Evolutionary conservation across 208 protist genomes (phyloP).

Genomic region (Phytomonas serpens): DNA sequence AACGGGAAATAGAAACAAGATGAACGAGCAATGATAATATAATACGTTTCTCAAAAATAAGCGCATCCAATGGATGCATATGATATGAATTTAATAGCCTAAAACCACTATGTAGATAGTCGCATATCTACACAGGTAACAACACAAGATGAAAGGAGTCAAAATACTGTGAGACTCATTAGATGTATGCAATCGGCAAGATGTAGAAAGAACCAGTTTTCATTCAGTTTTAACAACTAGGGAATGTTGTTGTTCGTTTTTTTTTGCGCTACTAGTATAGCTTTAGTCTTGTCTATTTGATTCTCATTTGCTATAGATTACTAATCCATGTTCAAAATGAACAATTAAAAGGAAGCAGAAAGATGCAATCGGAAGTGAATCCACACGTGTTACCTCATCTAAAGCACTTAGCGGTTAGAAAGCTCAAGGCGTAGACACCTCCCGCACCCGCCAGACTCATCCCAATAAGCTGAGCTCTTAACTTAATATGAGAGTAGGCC

Average conservation of each 20-base stretch:
- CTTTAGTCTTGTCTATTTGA: background rate
- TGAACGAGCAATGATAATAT: background rate
- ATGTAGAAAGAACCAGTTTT: background rate
- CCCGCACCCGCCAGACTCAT: slow-evolving; percentile 12
- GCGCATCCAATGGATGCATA: background rate
- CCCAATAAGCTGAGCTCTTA: slow-evolving; percentile 27
- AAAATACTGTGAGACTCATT: background rate
- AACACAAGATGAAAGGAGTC: background rate
- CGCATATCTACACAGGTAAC: background rate
- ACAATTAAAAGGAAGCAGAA: background rate
- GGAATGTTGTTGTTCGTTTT: background rate
- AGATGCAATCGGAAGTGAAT: background rate
- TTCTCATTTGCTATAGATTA: background rate
- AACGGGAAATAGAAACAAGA: background rate
- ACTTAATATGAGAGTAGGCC: slow-evolving; percentile 45
- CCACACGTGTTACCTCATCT: background rate
- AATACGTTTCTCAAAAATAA: background rate
- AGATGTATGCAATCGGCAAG: background rate
- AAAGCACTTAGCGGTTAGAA: background rate
- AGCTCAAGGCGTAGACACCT: slow-evolving; percentile 12
- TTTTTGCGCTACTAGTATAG: background rate
- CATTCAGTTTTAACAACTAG: background rate
- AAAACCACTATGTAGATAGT: background rate
- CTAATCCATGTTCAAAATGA: background rate
- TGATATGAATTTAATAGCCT: background rate